Conservation (phyloP, 2,329 filamentous ascomycete genomes). For the Trichophyton mentagrophytes region DNA sequence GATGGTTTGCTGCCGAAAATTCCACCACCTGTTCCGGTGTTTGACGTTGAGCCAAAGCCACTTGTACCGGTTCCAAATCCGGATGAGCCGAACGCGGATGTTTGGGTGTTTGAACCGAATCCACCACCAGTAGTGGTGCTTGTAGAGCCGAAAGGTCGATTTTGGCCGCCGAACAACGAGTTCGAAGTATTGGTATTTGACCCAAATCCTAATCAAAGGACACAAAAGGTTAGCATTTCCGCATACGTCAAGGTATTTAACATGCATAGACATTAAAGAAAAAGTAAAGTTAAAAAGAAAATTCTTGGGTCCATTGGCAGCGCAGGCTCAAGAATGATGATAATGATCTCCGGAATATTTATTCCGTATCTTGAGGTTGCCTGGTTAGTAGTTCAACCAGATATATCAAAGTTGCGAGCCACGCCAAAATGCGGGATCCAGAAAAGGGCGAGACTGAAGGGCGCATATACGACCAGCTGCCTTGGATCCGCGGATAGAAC, state of each 20-base stretch:
- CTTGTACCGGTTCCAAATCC: constrained; percentile 11
- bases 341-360: neutral
- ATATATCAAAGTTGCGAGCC: neutral
- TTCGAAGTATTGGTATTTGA: constrained; percentile 11
- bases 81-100: constrained; percentile 8
- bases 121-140: constrained; percentile 11
- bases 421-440: neutral
- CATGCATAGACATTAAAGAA: neutral
- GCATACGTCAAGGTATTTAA: neutral
- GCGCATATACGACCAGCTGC: neutral
- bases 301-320: neutral
- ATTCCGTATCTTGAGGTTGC: neutral
- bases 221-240: neutral
- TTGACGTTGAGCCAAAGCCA: constrained; percentile 7
- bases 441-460: neutral
- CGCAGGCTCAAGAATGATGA: neutral
- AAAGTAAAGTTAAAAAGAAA: neutral
- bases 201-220: constrained; percentile 16
- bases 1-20: constrained; percentile 9
- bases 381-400: neutral
- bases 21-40: constrained; percentile 15
- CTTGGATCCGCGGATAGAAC: neutral
- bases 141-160: constrained; percentile 16
- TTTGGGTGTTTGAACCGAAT: constrained; percentile 12
- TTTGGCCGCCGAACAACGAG: constrained; percentile 16